Base-by-base conservation (phyloP, 2,329 filamentous ascomycete species). In the Venturia aucupariae region DNA sequence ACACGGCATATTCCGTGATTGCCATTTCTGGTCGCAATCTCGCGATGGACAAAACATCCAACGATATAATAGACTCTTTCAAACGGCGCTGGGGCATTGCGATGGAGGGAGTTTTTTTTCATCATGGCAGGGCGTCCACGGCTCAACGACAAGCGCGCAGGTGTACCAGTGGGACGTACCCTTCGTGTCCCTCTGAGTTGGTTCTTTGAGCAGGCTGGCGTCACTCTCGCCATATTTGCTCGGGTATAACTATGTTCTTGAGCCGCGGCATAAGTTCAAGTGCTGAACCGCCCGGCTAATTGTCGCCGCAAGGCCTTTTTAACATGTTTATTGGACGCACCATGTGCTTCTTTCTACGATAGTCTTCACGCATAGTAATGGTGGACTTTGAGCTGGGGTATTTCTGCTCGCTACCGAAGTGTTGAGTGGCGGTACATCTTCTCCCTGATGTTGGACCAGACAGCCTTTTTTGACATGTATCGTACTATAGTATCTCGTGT, bases 261-360 rank as follows among this genome's bases (percentile, higher is more conserved):
- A 57, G 51, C 51, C 35, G 51, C 27, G 51, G 51, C 51, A 57
- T 57, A 57, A 13, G 51, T 57, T 57, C 51, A 57, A 57, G 51
- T 57, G 51, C 51, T 57, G 51, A 57, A 57, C 51, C 8, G 51
- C 51, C 51, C 51, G 24, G 30, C 51, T 35, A n/a, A 57, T 22
- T n/a, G 51, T 35, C 51, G 51, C 51, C 30, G 17, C 1, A 35
- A 8, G 30, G 30, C 51, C 27, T 35, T 35, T 51, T 57, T 57
- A 32, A 35, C 51, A 30, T 35, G 15, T 35, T 57, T 57, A 15
- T n/a, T 57, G 51, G 24, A 32, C 51, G 51, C 51, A 55, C 17
- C 32, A 22, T 57, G 7, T 35, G 2, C 10, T 38, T 54, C n/a
- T 57, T 15, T 5, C 10, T 51, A 24, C 46, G 22, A 51, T 8